Base-by-base conservation (phyloP, 352 stramenopile genomes). In the Plasmopara halstedii region DNA sequence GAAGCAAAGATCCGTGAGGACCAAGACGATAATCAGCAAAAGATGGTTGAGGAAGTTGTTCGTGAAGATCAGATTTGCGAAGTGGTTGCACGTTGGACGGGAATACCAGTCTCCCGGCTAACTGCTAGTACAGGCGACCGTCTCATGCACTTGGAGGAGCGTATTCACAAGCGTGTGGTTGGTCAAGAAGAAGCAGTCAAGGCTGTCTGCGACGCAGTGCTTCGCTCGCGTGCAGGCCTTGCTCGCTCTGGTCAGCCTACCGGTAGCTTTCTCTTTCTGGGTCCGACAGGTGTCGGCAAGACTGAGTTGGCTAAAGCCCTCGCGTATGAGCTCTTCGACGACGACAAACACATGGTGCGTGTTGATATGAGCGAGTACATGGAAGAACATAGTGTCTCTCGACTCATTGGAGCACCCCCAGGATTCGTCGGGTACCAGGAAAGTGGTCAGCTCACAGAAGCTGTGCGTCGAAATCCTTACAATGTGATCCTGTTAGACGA, bases 321-420 rank as follows among this genome's bases (percentile, higher is more conserved):
- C 18, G 95, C 95, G 34, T 79, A 75, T 39, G 88, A 98, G 48
- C 65, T 98, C 2, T 98, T 98, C 41, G 89, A 98, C 60, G 82
- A 96, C 21, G 90, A 97, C 38, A 95, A 97, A 56, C 69, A 94
- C 56, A 90, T 99, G 63, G 75, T 98, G 18, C 76, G 95, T 25
- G 96, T 98, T 52, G 96, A 99, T 49, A 98, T 98, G 95, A 95
- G 70, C 38, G 95, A 99, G 65, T 99, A 98, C 68, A 98, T 97
- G 76, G 95, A 98, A 65, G 82, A 97, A 48, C 90, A 98, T 61
- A 95, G 84, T 0, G 93, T 98, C 1, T 73, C 83, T 11, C 56
- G 92, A 13, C 58, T 99, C 20, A 92, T 98, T 32, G 96, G 95
- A n/a, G 71, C 89, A 0, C 94, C 95, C 1, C 95, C 96, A 23